Conservation (phyloP, 2,329 filamentous ascomycete species). For the Diplodia intermedia region DNA sequence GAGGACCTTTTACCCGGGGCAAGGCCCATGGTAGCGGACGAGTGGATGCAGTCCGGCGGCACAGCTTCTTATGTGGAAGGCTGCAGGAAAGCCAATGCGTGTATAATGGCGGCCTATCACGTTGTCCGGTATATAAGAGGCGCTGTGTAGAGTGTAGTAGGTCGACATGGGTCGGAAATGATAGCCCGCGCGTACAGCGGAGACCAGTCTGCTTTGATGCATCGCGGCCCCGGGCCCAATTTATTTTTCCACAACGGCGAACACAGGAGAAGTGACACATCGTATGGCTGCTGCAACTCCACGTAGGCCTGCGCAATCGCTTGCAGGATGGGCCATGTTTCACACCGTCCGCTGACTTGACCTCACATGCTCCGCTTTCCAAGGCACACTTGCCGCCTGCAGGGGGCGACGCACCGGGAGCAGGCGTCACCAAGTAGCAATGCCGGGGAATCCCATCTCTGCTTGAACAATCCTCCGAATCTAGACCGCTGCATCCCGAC, state of each 20-base stretch:
- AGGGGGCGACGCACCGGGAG: conserved; percentile 2
- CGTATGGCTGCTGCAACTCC: conserved; percentile 18
- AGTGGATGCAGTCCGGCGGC: not conserved
- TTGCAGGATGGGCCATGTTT: not conserved
- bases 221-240: conserved; percentile 21
- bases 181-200: conserved; percentile 30
- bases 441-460: conserved; percentile 1
- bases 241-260: conserved; percentile 10
- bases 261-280: conserved; percentile 13
- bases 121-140: conserved; percentile 5
- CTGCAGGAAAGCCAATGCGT: not conserved
- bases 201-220: conserved; percentile 29
- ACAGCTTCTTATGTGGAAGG: not conserved
- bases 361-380: conserved; percentile 4
- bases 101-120: conserved; percentile 29
- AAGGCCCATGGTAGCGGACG: not conserved
- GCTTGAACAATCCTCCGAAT: conserved; percentile 2
- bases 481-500: conserved; percentile 15
- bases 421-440: not conserved
- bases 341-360: conserved; percentile 14
- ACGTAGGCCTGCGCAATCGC: conserved; percentile 3
- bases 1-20: not conserved
- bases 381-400: not conserved
- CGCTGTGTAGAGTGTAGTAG: conserved; percentile 22
- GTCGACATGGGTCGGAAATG: conserved; percentile 26